These are phyloP conservation scores for Berberis vulgaris DNA, from an alignment of 164 flowering plant genomes.

Conservation along the genomic window DNA sequence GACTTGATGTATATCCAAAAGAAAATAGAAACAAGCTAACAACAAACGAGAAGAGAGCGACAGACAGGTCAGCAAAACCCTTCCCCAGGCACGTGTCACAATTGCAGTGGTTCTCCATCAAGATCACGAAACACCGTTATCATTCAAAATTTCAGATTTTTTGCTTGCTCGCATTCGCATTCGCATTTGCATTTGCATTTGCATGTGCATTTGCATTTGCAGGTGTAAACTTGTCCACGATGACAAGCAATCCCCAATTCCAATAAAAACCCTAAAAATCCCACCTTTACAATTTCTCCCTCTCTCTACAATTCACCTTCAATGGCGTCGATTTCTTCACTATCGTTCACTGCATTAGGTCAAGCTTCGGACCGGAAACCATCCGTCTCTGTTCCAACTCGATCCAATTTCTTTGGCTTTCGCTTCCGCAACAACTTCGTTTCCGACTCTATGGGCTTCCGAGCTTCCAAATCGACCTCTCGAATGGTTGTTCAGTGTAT, in stretches of 20 bases:
- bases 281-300: neutral
- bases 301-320: neutral
- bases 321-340: conserved; percentile 33
- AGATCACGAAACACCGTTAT: too few relatives aligned
- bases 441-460: conserved; percentile 9
- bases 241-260: conserved; percentile 2
- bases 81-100: too few relatives aligned
- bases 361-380: conserved; percentile 17
- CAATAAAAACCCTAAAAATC: neutral
- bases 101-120: too few relatives aligned
- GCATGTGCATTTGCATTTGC: too few relatives aligned
- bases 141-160: too few relatives aligned
- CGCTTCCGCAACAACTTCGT: conserved; percentile 9
- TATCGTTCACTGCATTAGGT: conserved; percentile 20
- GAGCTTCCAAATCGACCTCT: conserved; percentile 15
- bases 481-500: conserved; percentile 26
- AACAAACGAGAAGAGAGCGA: too few relatives aligned
- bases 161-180: too few relatives aligned
- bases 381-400: conserved; percentile 7
- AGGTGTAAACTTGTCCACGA: neutral
- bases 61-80: too few relatives aligned
- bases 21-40: too few relatives aligned
- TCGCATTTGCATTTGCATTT: too few relatives aligned
- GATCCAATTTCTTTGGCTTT: neutral
- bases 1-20: too few relatives aligned